Base-by-base conservation (phyloP, 257 asterid species). In the Thymus quinquecostatus region DNA sequence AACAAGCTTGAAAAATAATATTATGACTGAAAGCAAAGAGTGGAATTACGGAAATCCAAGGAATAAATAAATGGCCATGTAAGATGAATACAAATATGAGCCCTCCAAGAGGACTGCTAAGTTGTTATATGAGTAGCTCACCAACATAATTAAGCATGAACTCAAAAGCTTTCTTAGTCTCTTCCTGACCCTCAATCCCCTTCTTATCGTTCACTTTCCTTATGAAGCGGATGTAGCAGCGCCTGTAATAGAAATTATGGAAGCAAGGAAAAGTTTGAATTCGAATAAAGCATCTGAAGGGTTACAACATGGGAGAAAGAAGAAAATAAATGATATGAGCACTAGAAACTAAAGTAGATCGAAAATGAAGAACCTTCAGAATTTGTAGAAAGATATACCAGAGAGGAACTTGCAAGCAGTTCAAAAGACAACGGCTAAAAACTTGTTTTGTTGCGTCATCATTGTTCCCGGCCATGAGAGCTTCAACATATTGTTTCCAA, bases 401-500 rank as follows among this genome's bases (percentile, higher is more conserved):
- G 48, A 95, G 92, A 80, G 99, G 96, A 78, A 92, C 87, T 75
- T 92, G 96, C 78, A 88, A 76, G 84, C 97, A 92, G 79, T 79
- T 88, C 78, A 92, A 82, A 75, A 95, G 89, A 82, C 99, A 95
- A 44, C 99, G 98, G 76, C 98, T 89, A 82, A 95, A 95, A 64
- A 92, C 82, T 70, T 88, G 97, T 81, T 85, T 92, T 33, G 89
- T 69, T 41, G 96, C 96, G 68, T 95, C 99, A 74, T 95, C 99
- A 72, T 95, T 87, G 79, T 89, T 92, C 60, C 82, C 86, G 38
- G 89, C 87, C 98, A 95, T 89, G 82, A 85, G 84, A 33, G 96
- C 99, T 80, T 95, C 99, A 13, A 89, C 88, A 82, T 88, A 95
- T 77, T 95, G 99, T 85, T 87, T 95, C 99, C 99, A 95, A 70